A percentile compares a stretch with the other conserved stretches of the same genome.
Conservation (phyloP, 768 basidiomycete species). For the Galerina sulciceps region DNA sequence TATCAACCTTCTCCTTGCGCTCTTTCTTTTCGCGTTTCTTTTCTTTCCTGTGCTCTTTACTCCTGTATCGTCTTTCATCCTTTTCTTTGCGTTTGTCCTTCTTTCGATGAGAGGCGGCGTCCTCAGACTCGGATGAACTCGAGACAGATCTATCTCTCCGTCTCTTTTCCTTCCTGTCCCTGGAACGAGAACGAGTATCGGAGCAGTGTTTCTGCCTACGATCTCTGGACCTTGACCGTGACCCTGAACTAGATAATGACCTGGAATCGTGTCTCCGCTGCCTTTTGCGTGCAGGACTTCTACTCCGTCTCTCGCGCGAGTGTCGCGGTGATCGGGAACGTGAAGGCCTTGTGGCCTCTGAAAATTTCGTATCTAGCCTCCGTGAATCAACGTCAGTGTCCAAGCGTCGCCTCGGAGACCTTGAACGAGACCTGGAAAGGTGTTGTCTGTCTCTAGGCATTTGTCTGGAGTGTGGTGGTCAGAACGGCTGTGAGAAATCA, state of each 20-base stretch:
- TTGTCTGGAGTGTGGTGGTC: not conserved
- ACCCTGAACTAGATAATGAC: constrained; percentile 28
- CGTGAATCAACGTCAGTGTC: constrained; percentile 8
- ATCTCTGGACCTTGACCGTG: constrained; percentile 36
- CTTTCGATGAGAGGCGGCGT: constrained; percentile 46
- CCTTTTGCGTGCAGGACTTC: constrained; percentile 35
- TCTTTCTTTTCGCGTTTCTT: constrained; percentile 72
- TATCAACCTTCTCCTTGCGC: constrained; percentile 60
- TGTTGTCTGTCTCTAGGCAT: constrained; percentile 25
- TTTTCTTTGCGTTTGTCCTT: constrained; percentile 51
- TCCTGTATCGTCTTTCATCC: constrained; percentile 50
- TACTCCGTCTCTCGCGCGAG: constrained; percentile 30
- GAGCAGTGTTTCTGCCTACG: constrained; percentile 22
- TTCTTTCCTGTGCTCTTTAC: constrained; percentile 47
- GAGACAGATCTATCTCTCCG: constrained; percentile 39
- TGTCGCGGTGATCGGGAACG: constrained; percentile 30
- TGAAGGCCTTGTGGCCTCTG: constrained; percentile 16
- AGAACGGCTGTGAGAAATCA: not conserved
- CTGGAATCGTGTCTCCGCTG: constrained; percentile 27
- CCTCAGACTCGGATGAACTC: constrained; percentile 43
- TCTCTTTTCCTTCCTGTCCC: constrained; percentile 25
- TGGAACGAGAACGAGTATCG: constrained; percentile 34
- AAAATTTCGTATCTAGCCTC: constrained; percentile 1
- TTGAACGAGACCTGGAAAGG: constrained; percentile 24
- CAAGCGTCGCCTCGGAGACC: constrained; percentile 21